Conservation (phyloP, 2,329 filamentous ascomycete species). For the Penicillium sp. region DNA sequence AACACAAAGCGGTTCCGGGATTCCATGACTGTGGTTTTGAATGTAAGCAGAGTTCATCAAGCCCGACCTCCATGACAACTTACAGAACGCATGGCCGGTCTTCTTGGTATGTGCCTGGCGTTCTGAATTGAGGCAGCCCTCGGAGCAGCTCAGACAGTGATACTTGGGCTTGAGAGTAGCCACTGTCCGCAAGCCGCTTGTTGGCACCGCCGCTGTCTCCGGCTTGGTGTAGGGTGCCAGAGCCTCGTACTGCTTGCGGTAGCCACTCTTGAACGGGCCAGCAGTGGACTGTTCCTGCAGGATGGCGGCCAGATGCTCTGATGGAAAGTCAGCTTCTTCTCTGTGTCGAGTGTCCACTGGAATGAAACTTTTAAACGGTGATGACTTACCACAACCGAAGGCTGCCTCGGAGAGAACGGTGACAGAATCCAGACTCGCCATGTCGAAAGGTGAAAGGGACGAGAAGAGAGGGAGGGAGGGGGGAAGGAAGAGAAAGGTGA, state of each 20-base stretch:
- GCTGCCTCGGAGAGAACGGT: constrained; percentile 34
- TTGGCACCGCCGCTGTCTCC: constrained; percentile 16
- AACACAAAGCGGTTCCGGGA: constrained; percentile 36
- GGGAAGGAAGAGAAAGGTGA: not conserved
- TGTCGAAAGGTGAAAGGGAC: constrained; percentile 11
- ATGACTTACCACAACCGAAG: constrained; percentile 37
- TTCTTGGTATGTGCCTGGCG: constrained; percentile 33
- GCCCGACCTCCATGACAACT: constrained; percentile 7
- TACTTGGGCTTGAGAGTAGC: constrained; percentile 36
- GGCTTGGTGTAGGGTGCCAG: constrained; percentile 25
- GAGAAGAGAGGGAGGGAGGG: not conserved
- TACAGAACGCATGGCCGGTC: constrained; percentile 39
- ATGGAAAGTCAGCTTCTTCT: constrained; percentile 13
- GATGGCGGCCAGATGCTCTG: constrained; percentile 36
- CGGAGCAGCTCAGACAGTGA: constrained; percentile 34
- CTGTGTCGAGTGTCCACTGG: not conserved
- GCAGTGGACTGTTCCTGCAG: constrained; percentile 29
- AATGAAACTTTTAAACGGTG: not conserved
- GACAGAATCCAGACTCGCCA: constrained; percentile 32
- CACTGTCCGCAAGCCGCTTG: constrained; percentile 17
- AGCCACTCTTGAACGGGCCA: constrained; percentile 31
- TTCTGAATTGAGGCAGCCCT: constrained; percentile 26
- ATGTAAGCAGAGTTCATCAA: not conserved
- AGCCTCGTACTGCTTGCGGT: constrained; percentile 27
- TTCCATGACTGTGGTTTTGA: constrained; percentile 31